Evolutionary conservation across 2,329 filamentous ascomycete species (phyloP).

Genomic region (Didymella exigua): DNA sequence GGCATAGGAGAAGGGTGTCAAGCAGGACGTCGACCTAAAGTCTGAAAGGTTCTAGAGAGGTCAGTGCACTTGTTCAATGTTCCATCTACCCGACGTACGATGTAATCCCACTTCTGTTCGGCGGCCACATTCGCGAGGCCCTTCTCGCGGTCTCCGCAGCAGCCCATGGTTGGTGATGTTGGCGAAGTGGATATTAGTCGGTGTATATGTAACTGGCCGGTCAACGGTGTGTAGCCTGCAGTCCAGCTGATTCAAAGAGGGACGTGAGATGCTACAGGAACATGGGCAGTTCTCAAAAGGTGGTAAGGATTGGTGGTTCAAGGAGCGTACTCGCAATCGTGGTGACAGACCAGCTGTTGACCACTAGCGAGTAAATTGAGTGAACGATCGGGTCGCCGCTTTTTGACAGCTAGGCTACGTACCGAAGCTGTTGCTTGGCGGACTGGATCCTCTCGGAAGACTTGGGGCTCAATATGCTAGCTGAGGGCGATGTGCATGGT

Average conservation of each 20-base stretch:
- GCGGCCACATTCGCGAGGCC: slow-evolving; percentile 47
- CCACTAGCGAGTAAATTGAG: slow-evolving; percentile 37
- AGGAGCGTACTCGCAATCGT: slow-evolving; percentile 28
- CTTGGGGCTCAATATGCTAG: slow-evolving; percentile 26
- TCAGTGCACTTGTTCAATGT: slow-evolving; percentile 24
- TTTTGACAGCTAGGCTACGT: slow-evolving; percentile 25
- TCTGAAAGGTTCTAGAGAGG: slow-evolving; percentile 60
- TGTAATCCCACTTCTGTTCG: slow-evolving; percentile 81
- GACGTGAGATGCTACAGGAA: slow-evolving; percentile 32
- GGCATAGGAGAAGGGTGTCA: slow-evolving; percentile 77
- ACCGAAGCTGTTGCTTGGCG: slow-evolving; percentile 22
- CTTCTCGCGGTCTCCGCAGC: slow-evolving; percentile 48
- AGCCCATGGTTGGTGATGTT: slow-evolving; percentile 38
- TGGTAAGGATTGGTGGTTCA: slow-evolving; percentile 4
- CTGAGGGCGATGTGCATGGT: slow-evolving; percentile 37
- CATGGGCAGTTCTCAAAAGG: slow-evolving; percentile 28
- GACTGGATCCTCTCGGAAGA: slow-evolving; percentile 11
- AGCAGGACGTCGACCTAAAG: slow-evolving; percentile 82
- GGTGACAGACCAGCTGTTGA: slow-evolving; percentile 49
- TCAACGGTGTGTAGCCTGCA: slow-evolving; percentile 44
- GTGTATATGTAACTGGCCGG: slow-evolving; percentile 32
- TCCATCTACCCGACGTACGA: slow-evolving; percentile 63
- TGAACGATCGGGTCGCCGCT: slow-evolving; percentile 36
- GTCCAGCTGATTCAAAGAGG: slow-evolving; percentile 47
- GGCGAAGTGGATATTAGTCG: slow-evolving; percentile 39